Conservation (phyloP, 805 yeast genomes). For the Candida orba region DNA sequence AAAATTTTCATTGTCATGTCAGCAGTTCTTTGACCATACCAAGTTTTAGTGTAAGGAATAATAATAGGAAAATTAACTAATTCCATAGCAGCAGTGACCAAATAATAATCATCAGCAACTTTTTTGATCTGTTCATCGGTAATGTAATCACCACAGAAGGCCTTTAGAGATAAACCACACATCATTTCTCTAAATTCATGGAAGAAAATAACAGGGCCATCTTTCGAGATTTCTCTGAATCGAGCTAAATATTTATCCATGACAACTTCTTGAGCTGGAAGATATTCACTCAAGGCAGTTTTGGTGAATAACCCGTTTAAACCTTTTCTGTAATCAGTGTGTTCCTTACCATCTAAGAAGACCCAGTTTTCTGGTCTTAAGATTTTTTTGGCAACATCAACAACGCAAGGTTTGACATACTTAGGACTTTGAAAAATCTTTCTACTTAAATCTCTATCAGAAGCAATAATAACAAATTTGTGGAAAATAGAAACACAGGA, state of each 20-base stretch:
- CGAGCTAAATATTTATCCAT: constrained; percentile 75
- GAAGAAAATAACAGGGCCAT: constrained; percentile 73
- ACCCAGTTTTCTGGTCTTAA: constrained; percentile 97
- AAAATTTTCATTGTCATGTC: constrained; percentile 91
- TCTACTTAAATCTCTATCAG: constrained; percentile 80
- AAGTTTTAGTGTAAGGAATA: constrained; percentile 91
- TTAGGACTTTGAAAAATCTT: constrained; percentile 79
- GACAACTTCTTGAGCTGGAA: constrained; percentile 77
- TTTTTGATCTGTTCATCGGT: constrained; percentile 83
- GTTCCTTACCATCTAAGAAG: constrained; percentile 92
- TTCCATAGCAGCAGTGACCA: constrained; percentile 93
- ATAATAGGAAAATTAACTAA: constrained; percentile 97
- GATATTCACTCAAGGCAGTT: constrained; percentile 72
- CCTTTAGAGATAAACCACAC: constrained; percentile 88
- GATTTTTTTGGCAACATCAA: constrained; percentile 92
- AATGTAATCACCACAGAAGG: constrained; percentile 94
- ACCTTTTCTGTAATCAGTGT: constrained; percentile 85
- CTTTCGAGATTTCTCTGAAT: constrained; percentile 51
- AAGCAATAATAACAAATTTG: constrained; percentile 93
- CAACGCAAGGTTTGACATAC: constrained; percentile 95
- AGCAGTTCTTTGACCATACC: constrained; percentile 94
- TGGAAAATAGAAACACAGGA: constrained; percentile 97
- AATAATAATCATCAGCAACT: constrained; percentile 88
- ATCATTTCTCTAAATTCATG: constrained; percentile 91
- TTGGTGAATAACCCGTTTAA: constrained; percentile 85